Percentiles rank a stretch among this genome's conserved stretches.
Conservation (phyloP, 305 asterid genomes). For the Nicotiana rustica region DNA sequence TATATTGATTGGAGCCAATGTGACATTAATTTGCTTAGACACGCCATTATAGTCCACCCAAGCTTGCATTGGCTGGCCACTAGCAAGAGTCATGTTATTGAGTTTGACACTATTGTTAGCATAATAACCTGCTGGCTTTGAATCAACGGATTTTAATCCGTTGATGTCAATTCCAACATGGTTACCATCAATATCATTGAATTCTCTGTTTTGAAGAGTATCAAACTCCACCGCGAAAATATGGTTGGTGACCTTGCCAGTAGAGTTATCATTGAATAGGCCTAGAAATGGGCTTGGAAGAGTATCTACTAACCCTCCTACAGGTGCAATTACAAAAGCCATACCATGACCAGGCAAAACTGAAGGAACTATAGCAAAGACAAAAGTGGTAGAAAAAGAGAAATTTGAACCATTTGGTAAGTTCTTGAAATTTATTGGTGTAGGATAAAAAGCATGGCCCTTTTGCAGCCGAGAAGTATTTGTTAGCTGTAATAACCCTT, state of each 20-base stretch:
- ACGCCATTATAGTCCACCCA: conserved; percentile 47
- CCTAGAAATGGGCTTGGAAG: conserved; percentile 44
- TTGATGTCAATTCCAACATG: conserved; percentile 49
- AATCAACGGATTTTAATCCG: conserved; percentile 35
- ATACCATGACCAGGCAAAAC: conserved; percentile 26
- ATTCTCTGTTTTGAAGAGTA: conserved; percentile 37
- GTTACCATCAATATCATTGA: conserved; percentile 46
- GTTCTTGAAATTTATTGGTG: conserved; percentile 33
- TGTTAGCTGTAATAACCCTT: conserved; percentile 30
- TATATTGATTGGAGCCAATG: conserved; percentile 39
- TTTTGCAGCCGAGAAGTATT: conserved; percentile 26
- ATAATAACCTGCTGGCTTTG: conserved; percentile 44
- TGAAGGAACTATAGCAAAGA: conserved; percentile 19
- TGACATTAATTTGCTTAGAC: conserved; percentile 33
- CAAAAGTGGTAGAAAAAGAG: conserved; percentile 32
- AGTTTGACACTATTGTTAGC: neutral
- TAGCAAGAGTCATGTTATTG: conserved; percentile 35
- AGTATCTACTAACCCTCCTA: conserved; percentile 32
- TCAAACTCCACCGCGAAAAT: conserved; percentile 47
- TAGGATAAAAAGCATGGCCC: conserved; percentile 29
- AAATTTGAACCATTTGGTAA: conserved; percentile 25
- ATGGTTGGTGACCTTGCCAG: conserved; percentile 38
- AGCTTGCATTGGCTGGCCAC: conserved; percentile 39
- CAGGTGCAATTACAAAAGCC: conserved; percentile 28
- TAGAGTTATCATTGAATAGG: conserved; percentile 36